Base-by-base conservation (phyloP, 2,329 filamentous ascomycete species). In the Aciculosporium take region DNA sequence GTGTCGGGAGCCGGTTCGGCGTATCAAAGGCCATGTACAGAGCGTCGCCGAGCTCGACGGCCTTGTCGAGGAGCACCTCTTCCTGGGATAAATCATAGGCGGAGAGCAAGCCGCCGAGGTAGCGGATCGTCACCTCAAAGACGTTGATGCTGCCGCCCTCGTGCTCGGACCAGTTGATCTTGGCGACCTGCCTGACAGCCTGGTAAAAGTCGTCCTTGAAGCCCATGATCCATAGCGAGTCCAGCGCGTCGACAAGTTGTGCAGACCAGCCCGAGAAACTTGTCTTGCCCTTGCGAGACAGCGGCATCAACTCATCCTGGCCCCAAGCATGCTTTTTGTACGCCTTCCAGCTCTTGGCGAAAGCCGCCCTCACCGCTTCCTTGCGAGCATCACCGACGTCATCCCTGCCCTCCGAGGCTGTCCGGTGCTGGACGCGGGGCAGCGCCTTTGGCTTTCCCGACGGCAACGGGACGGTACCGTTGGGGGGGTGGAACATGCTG, bases 101-200 rank as follows among this genome's bases (percentile, higher is more conserved):
- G 1, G 67, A 59, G 12, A 74, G 52, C 12, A 74, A 58, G 1
- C 70, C 71, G 30, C 71, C 71, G 0, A 74, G 59, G 47, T 72
- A 68, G 23, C 70, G 63, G 47, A 74, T 74, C 23, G 71, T 79
- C 7, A 76, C 78, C 53, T 81, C 77, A 47, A 81, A 81, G n/a
- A 73, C 49, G 40, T 69, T 76, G 49, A 79, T 68, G 15, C 32
- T 60, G 2, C 57, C 51, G 25, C 60, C 56, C 3, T 53, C 57
- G 3, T 68, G 68, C 7, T 64, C 69, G 13, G 63, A 60, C 58
- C 74, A 79, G 54, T 79, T 70, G 46, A 79, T 73, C 24, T 62
- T 56, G 31, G 64, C 65, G n/a, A 68, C 60, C 33, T 59, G 49
- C 40, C 53, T 48, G 21, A 77, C 65, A 3, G 74, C 74, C 40